A percentile compares a stretch with the other conserved stretches of the same genome.
phyloP scores from a whole-genome alignment of 1,284 basidiomycete genomes.

The Leccinum discolor region DNA sequence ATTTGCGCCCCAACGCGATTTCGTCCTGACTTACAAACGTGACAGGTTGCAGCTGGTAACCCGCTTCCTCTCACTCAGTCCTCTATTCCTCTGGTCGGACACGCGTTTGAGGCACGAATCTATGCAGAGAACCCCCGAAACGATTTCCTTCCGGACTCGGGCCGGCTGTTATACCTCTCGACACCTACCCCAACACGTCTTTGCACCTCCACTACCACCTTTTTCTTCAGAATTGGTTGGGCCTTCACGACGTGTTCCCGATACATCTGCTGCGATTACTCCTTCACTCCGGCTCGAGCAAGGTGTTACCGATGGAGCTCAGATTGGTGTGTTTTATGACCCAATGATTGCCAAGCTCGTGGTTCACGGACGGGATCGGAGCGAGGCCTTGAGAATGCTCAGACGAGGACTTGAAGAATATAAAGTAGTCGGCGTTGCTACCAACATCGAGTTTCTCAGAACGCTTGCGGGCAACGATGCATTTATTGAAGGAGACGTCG shows the following conservation, averaged over 20 bases:
- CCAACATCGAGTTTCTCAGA: slow-evolving; percentile 90
- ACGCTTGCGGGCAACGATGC: slow-evolving; percentile 75
- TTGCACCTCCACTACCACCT: slow-evolving; percentile 47
- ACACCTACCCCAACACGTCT: slow-evolving; percentile 71
- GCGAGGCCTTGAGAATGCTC: slow-evolving; percentile 81
- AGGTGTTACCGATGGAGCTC: slow-evolving; percentile 83
- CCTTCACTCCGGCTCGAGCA: slow-evolving; percentile 88
- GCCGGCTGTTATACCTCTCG: slow-evolving; percentile 78
- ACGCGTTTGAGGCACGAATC: slow-evolving; percentile 95
- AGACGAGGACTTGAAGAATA: slow-evolving; percentile 85
- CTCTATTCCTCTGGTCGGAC: slow-evolving; percentile 82
- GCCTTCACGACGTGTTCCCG: slow-evolving; percentile 35
- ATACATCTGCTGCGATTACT: slow-evolving; percentile 31
- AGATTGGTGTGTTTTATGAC: slow-evolving; percentile 93
- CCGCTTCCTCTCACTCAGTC: slow-evolving; percentile 77
- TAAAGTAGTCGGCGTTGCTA: slow-evolving; percentile 87
- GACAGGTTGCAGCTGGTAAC: slow-evolving; percentile 85
- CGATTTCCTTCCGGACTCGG: slow-evolving; percentile 92
- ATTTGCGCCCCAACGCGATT: background rate
- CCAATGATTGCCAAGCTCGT: slow-evolving; percentile 96
- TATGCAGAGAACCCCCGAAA: slow-evolving; percentile 96
- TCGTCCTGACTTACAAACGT: background rate
- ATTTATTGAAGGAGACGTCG: slow-evolving; percentile 83
- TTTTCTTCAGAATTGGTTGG: slow-evolving; percentile 27
- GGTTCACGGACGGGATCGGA: slow-evolving; percentile 85